phyloP scores from a whole-genome alignment of 2,329 filamentous ascomycete genomes.

The Penicillium crustosum region DNA sequence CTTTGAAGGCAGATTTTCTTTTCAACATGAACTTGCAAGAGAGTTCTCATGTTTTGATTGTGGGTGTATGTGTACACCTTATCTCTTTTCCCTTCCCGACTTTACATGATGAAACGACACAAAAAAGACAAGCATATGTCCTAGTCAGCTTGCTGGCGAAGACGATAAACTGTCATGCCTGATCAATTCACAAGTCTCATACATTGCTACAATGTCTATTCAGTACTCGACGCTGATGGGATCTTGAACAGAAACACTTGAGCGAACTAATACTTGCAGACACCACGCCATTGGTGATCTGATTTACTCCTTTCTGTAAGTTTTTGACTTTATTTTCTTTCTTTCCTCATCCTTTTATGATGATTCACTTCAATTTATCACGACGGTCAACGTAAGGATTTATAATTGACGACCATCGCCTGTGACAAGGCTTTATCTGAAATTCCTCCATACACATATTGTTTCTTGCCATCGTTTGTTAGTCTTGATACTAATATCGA shows the following conservation, averaged over 20 bases:
- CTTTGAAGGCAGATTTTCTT: not conserved
- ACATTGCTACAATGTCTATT: constrained; percentile 17
- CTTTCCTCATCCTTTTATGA: constrained; percentile 53
- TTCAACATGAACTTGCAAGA: not conserved
- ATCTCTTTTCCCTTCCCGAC: constrained; percentile 24
- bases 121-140: constrained; percentile 97
- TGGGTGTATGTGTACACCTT: constrained; percentile 34
- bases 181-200: constrained; percentile 38
- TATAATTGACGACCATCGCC: constrained; percentile 74
- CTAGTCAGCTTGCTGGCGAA: constrained; percentile 59
- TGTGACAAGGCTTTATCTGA: constrained; percentile 66
- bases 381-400: constrained; percentile 82
- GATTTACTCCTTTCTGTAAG: constrained; percentile 3
- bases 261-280: constrained; percentile 10
- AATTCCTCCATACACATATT: constrained; percentile 8
- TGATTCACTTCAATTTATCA: constrained; percentile 69
- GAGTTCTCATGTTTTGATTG: constrained; percentile 1
- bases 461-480: constrained; percentile 16
- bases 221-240: constrained; percentile 31
- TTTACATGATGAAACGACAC: constrained; percentile 78
- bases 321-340: constrained; percentile 6
- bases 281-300: constrained; percentile 3
- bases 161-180: constrained; percentile 56
- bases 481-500: constrained; percentile 20
- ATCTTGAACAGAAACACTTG: constrained; percentile 20